Percentiles rank a stretch among this genome's conserved stretches.
phyloP scores from a whole-genome alignment of 345 rosid genomes.

The Gossypium turneri region DNA sequence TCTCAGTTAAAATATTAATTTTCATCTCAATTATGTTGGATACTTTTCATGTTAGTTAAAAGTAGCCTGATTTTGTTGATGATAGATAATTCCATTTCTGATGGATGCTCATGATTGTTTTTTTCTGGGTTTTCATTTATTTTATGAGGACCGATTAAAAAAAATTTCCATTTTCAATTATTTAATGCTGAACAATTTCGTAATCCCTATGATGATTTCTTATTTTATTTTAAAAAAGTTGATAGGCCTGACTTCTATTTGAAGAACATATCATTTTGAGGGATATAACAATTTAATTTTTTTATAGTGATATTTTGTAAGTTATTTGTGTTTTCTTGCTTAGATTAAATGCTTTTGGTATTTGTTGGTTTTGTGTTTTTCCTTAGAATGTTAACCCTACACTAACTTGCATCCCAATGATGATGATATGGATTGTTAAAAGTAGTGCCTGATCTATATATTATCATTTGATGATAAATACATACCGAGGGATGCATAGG shows the following conservation, averaged over 20 bases:
- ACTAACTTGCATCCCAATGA: neutral
- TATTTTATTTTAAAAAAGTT: neutral
- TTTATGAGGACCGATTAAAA: neutral
- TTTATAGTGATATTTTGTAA: neutral
- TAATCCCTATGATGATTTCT: constrained; percentile 10
- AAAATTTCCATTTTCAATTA: neutral
- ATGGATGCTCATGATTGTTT: neutral
- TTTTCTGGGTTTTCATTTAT: neutral
- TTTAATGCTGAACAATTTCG: neutral
- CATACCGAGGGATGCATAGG: neutral
- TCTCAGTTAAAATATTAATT: neutral
- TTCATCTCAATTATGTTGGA: neutral
- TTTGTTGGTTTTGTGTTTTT: too few species aligned
- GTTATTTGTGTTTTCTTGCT: neutral
- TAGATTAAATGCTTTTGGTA: neutral
- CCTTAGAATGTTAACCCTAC: too few species aligned
- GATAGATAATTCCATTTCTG: neutral
- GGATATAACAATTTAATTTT: neutral
- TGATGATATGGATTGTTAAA: neutral
- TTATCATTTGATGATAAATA: neutral
- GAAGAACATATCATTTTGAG: constrained; percentile 8
- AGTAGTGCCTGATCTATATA: neutral
- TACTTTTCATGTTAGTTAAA: neutral
- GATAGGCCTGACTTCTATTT: constrained; percentile 1
- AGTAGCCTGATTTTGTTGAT: neutral